Percentiles rank a stretch among this genome's conserved stretches.
These are phyloP conservation scores for Pseudohyphozyma bogoriensis DNA, from an alignment of 768 basidiomycete genomes.

Conservation along the genomic window DNA sequence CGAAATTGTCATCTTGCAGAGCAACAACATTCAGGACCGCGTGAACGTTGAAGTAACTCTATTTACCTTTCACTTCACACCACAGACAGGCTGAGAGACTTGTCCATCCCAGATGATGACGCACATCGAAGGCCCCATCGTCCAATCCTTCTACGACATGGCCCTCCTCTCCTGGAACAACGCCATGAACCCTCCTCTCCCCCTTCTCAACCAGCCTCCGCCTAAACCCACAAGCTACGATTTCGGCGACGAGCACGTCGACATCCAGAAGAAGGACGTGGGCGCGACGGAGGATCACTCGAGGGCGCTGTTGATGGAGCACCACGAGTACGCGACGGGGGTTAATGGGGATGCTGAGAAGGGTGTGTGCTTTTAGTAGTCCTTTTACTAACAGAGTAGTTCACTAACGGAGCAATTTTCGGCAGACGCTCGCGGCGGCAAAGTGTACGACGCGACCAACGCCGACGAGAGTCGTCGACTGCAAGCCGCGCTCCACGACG, in stretches of 20 bases:
- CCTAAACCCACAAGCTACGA: background rate
- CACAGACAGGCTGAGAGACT: no score
- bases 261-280: background rate
- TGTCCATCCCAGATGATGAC: conserved; percentile 48
- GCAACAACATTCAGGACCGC: conserved; percentile 54
- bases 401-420: no score
- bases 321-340: background rate
- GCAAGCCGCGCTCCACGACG: no score
- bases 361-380: no score
- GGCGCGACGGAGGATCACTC: no score
- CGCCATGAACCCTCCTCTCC: conserved; percentile 8
- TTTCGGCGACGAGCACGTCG: background rate
- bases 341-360: no score
- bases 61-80: no score
- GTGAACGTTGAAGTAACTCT: conserved; percentile 36
- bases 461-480: no score
- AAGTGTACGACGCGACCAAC: no score
- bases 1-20: conserved; percentile 52
- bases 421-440: no score
- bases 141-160: conserved; percentile 58
- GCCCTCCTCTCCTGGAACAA: conserved; percentile 47
- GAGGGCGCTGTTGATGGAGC: background rate
- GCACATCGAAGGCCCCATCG: conserved; percentile 59
- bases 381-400: no score
- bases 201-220: background rate